Conservation (phyloP, 768 basidiomycete genomes). For the Tylopilus balloui region DNA sequence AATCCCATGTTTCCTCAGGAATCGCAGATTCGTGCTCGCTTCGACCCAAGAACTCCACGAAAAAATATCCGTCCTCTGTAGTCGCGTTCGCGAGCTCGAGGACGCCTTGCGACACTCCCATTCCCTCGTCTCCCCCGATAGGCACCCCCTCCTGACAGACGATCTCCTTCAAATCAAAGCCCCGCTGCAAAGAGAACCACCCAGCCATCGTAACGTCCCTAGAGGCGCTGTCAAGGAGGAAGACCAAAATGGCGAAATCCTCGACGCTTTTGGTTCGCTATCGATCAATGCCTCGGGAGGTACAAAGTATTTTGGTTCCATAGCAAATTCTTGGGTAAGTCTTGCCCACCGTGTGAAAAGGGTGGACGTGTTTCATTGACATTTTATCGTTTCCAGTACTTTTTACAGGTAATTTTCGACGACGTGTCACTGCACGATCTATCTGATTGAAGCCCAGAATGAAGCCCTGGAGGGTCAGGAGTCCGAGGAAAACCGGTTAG, state of each 20-base stretch:
- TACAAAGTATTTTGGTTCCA: conserved; percentile 72
- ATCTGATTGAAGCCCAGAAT: conserved; percentile 40
- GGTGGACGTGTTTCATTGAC: conserved; percentile 1
- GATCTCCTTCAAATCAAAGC: conserved; percentile 74
- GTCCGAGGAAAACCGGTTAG: conserved; percentile 40
- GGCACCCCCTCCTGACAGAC: conserved; percentile 64
- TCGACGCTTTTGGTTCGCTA: conserved; percentile 79
- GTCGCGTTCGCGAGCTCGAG: conserved; percentile 72
- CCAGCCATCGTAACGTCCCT: conserved; percentile 36
- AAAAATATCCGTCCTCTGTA: conserved; percentile 71
- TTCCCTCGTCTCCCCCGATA: conserved; percentile 50
- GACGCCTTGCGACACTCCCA: conserved; percentile 64
- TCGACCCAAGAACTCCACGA: conserved; percentile 80
- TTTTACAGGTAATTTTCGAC: conserved; percentile 52
- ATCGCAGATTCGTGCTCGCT: conserved; percentile 65
- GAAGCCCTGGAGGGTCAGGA: conserved; percentile 56
- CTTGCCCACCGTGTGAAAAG: background rate
- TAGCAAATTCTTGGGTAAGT: conserved; percentile 69
- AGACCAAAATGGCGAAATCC: conserved; percentile 59
- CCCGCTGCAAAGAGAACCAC: conserved; percentile 66
- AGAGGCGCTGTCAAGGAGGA: conserved; percentile 51
- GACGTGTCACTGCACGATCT: background rate
- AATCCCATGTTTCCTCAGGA: background rate
- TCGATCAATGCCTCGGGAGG: conserved; percentile 68
- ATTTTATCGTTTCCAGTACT: conserved; percentile 45